phyloP scores from a whole-genome alignment of 2,329 filamentous ascomycete genomes.

The Colletotrichum camelliae region DNA sequence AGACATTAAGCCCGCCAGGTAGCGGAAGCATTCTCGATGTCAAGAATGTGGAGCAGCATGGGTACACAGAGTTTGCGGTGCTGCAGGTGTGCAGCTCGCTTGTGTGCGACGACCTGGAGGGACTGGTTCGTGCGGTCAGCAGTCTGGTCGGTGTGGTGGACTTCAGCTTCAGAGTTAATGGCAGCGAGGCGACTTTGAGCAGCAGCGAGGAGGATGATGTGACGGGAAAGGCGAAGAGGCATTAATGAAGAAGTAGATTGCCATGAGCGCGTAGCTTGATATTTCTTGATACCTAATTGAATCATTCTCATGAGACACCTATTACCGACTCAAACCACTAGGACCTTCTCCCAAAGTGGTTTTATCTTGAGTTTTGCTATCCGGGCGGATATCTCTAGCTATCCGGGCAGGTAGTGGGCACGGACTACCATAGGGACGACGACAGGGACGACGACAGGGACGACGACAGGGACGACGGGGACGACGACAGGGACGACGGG shows the following conservation, averaged over 20 bases:
- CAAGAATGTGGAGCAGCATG: constrained; percentile 66
- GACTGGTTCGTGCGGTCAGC: constrained; percentile 65
- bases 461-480: too few species aligned
- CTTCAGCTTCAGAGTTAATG: constrained; percentile 68
- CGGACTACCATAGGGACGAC: too few species aligned
- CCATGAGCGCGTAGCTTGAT: background rate
- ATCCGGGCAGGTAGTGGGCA: too few species aligned
- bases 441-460: too few species aligned
- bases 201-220: background rate
- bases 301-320: background rate
- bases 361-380: background rate
- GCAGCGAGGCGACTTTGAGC: constrained; percentile 6
- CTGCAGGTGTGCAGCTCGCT: constrained; percentile 74
- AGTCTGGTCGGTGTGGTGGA: constrained; percentile 76
- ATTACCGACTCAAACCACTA: background rate
- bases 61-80: constrained; percentile 78
- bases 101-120: constrained; percentile 71
- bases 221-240: background rate
- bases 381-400: too few species aligned
- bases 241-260: background rate
- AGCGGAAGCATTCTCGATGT: constrained; percentile 14
- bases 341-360: background rate
- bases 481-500: too few species aligned
- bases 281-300: background rate
- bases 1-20: background rate